Base-by-base conservation (phyloP, 345 rosid species). In the Orychophragmus violaceus region DNA sequence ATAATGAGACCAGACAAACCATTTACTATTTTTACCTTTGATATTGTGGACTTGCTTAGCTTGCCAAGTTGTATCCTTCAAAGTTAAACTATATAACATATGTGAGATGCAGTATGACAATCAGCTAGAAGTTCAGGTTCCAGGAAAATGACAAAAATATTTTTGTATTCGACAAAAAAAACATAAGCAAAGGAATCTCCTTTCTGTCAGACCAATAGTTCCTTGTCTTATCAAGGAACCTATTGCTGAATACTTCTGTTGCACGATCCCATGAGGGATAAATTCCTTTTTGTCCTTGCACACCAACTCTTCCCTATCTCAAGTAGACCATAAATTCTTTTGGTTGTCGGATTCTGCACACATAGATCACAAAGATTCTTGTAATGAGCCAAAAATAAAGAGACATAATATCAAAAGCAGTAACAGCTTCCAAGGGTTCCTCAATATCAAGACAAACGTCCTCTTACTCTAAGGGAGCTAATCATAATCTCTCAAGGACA, bases 251-350 rank as follows among this genome's bases (percentile, higher is more conserved):
- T 73, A 82, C 80, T 8, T 60, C 22, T 69, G 82, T 68, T 62
- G 95, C 96, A 69, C 32, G 39, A 58, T 83, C 81, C 24, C 17
- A 77, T 17, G 83, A 77, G 74, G 81, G 78, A 70, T 54, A 84
- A 62, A 69, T 77, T 83, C 78, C n/a, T n/a, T n/a, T n/a, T 83
- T 96, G n/a, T 72, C 96, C 98, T 79, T 81, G 83, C 16, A 82
- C 76, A 44, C 98, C 96, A 73, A 89, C 95, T 79, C 98, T 84
- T 19, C 98, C 96, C 98, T 96, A 92, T 81, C 91, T 87, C 45
- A 51, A 69, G 74, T 82, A 82, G 36, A 87, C 87, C 77, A 82
- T 78, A 76, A 81, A 92, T 65, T 81, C 52, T 41, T 84, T 83
- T 82, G 78, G 23, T 50, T 82, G 79, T 89, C 91, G 37, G 96